Base-by-base conservation (phyloP, 1,139 yeast species). In the Yamadazyma diddensiae region DNA sequence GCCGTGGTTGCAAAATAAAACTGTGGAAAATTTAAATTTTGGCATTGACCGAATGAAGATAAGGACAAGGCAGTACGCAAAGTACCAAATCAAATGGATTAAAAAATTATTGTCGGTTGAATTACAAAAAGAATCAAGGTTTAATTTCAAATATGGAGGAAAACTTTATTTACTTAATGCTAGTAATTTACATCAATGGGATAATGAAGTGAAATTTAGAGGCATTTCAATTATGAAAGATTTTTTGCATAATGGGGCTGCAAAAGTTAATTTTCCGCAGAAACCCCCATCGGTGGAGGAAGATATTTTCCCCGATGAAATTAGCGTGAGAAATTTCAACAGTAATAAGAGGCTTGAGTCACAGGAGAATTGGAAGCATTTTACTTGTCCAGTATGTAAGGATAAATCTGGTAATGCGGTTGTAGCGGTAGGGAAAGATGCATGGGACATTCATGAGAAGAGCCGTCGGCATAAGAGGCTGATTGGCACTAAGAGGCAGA, bases 31-130 rank as follows among this genome's bases (percentile, higher is more conserved):
- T 3, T 66, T 79, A 35, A 49, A 49, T 1, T 58, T 60, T 5
- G 79, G 94, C 6, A 62, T 83, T 2, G 83, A 78, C 11, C 64
- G 76, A 19, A 92, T 92, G 97, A 88, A 92, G 53, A 64, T 77
- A 2, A 68, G 85, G 26, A 92, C 99, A 0, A 62, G 95, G 35
- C 86, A 82, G 49, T 92, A 92, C 54, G 95, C 97, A 2, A 81
- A 82, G 41, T 76, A 75, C 42, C 99, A 92, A 53, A 78, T 88
- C n/a, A 88, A 88, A 54, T 92, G 97, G 97, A 90, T 92, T 39
- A 72, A 72, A 32, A 85, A 83, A 46, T 66, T 81, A 36, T 62
- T 92, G 20, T 69, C 80, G 3, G 77, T 81, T 1, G 88, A 83
- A 52, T 59, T 83, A 15, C 57, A 61, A 9, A 69, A 69, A 34